Base-by-base conservation (phyloP, 805 yeast species). In the Kazachstania africana region DNA sequence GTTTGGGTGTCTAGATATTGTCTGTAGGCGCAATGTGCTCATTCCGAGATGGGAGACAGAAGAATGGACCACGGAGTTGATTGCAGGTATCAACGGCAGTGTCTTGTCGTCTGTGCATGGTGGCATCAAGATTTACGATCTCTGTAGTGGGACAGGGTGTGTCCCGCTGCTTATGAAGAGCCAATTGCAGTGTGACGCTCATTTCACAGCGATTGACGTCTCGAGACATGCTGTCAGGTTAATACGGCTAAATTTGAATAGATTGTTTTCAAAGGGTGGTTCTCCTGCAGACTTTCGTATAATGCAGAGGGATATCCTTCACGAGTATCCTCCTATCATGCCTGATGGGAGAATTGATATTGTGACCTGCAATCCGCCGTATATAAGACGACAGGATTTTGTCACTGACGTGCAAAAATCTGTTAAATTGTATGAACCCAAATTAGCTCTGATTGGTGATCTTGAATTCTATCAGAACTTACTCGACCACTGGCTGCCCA, bases 31-130 rank as follows among this genome's bases (percentile, higher is more conserved):
- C 1, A 74, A 74, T 0, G 96, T 84, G 2, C 58, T 88, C 37
- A 87, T 88, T 17, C 97, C 98, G 0, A 58, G 98, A 30, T 76
- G 88, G 79, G 98, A 88, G 50, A 88, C 98, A 0, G 97, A 88
- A 51, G 94, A 84, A 47, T 88, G 96, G 96, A 61, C 69, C 8
- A 22, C 59, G 18, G 64, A 63, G 33, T 19, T 19, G 22, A 10
- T 10, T 8, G 10, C 22, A 19, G 10, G 10, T 10, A 19, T 19
- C 22, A 8, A 19, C 6, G 22, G 22, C 9, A 6, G 10, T 10
- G 22, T 19, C 10, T 19, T 19, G 9, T 10, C 10, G 22, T 19
- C 9, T 19, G 22, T 6, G 10, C 22, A 19, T 19, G 22, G n/a
- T n/a, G n/a, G n/a, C n/a, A n/a, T n/a, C n/a, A n/a, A 35, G 2